Conservation (phyloP, 2,329 filamentous ascomycete species). For the Rhinocladiella similis region DNA sequence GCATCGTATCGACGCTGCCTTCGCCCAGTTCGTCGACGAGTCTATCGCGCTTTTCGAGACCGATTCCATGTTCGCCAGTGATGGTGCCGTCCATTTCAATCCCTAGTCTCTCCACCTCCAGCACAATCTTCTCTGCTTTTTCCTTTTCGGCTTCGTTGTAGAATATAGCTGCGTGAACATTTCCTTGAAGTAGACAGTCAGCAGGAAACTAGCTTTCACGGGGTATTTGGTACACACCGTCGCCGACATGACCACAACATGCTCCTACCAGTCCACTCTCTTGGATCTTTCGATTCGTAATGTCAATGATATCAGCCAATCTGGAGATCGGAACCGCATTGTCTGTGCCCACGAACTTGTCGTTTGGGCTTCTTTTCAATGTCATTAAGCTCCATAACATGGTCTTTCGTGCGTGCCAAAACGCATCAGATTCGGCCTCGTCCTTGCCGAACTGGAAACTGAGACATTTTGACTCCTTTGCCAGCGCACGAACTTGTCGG, state of each 20-base stretch:
- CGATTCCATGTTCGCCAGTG: slow-evolving; percentile 77
- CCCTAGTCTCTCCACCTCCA: slow-evolving; percentile 87
- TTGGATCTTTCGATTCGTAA: slow-evolving; percentile 87
- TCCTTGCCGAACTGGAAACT: slow-evolving; percentile 74
- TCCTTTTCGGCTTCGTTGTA: slow-evolving; percentile 74
- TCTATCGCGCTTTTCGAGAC: slow-evolving; percentile 81
- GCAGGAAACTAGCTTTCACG: background rate
- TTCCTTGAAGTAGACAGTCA: slow-evolving; percentile 47
- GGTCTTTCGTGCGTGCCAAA: slow-evolving; percentile 83
- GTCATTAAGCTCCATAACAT: slow-evolving; percentile 80
- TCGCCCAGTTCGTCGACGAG: slow-evolving; percentile 76
- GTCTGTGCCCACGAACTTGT: slow-evolving; percentile 82
- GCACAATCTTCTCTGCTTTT: slow-evolving; percentile 77
- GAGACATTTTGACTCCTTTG: slow-evolving; percentile 62
- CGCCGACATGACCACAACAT: slow-evolving; percentile 85
- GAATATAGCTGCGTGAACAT: slow-evolving; percentile 92
- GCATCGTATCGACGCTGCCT: slow-evolving; percentile 82
- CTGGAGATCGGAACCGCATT: slow-evolving; percentile 77
- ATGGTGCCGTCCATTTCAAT: slow-evolving; percentile 69
- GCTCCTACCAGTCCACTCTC: slow-evolving; percentile 82
- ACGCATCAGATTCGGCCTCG: slow-evolving; percentile 69
- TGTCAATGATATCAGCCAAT: slow-evolving; percentile 65
- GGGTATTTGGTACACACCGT: slow-evolving; percentile 47
- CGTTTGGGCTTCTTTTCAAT: slow-evolving; percentile 53
- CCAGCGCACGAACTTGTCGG: slow-evolving; percentile 63